phyloP scores from a whole-genome alignment of 768 basidiomycete species.

The Panaeolus papilionaceus region DNA sequence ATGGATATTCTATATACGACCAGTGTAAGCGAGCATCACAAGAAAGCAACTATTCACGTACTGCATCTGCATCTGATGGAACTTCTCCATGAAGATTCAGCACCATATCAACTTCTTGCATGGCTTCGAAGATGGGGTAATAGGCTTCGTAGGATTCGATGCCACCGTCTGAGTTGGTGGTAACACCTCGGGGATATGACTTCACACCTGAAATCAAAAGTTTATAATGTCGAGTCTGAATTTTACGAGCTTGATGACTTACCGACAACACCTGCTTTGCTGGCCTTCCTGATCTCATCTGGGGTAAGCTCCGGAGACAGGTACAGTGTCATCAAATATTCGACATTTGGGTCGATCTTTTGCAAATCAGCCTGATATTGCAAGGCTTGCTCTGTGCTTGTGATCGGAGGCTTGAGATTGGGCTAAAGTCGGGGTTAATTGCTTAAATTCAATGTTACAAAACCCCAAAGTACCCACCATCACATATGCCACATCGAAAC shows the following conservation, averaged over 20 bases:
- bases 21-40: conserved; percentile 3
- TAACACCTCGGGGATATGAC: conserved; percentile 96
- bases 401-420: conserved; percentile 90
- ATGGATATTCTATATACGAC: conserved; percentile 72
- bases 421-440: conserved; percentile 58
- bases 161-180: conserved; percentile 95
- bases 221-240: background rate
- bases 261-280: conserved; percentile 80
- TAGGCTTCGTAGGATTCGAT: conserved; percentile 96
- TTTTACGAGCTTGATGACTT: conserved; percentile 19
- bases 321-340: conserved; percentile 97
- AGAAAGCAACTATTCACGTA: conserved; percentile 38
- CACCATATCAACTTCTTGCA: conserved; percentile 94
- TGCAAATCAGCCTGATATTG: conserved; percentile 81
- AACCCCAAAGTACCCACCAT: conserved; percentile 66
- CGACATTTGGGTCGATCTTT: conserved; percentile 73
- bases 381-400: conserved; percentile 79
- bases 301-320: conserved; percentile 92
- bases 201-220: conserved; percentile 72
- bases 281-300: conserved; percentile 89
- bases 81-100: conserved; percentile 97
- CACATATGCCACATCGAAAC: conserved; percentile 92
- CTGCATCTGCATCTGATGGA: conserved; percentile 76
- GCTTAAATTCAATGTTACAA: conserved; percentile 17
- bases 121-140: conserved; percentile 91